These are phyloP conservation scores for Fusarium oligoseptatum DNA, from an alignment of 2,329 filamentous ascomycete genomes.

Conservation along the genomic window DNA sequence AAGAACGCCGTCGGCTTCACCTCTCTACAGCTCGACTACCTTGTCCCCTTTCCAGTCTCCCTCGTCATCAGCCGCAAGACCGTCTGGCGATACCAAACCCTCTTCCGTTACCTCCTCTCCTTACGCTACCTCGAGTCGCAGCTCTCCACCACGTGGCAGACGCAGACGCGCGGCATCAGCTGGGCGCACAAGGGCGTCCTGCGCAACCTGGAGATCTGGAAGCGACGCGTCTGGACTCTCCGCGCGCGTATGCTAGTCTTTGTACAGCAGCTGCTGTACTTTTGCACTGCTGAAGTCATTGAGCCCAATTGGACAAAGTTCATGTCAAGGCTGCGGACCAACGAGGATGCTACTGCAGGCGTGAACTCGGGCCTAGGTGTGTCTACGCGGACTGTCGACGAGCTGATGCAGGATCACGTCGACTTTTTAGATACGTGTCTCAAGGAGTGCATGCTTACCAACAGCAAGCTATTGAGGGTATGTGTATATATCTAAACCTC, in stretches of 20 bases:
- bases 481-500: slow-evolving; percentile 48
- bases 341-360: slow-evolving; percentile 55
- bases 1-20: slow-evolving; percentile 93
- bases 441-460: slow-evolving; percentile 99
- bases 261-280: slow-evolving; percentile 96
- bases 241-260: slow-evolving; percentile 96
- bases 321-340: slow-evolving; percentile 84
- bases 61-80: slow-evolving; percentile 97
- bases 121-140: slow-evolving; percentile 90
- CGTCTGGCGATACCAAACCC: slow-evolving; percentile 93
- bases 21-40: slow-evolving; percentile 92
- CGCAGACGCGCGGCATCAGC: slow-evolving; percentile 82
- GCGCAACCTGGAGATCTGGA: slow-evolving; percentile 87
- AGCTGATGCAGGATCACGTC: slow-evolving; percentile 98
- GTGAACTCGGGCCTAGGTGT: slow-evolving; percentile 47
- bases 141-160: slow-evolving; percentile 89
- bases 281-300: slow-evolving; percentile 96
- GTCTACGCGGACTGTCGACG: slow-evolving; percentile 83
- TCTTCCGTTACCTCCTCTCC: slow-evolving; percentile 94
- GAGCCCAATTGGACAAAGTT: slow-evolving; percentile 97
- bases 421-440: slow-evolving; percentile 98
- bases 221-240: slow-evolving; percentile 90
- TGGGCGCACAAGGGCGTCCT: slow-evolving; percentile 87
- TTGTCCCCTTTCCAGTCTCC: slow-evolving; percentile 93
- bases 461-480: slow-evolving; percentile 93